phyloP scores from a whole-genome alignment of 2,329 filamentous ascomycete genomes.

The Ascochyta koolunga region DNA sequence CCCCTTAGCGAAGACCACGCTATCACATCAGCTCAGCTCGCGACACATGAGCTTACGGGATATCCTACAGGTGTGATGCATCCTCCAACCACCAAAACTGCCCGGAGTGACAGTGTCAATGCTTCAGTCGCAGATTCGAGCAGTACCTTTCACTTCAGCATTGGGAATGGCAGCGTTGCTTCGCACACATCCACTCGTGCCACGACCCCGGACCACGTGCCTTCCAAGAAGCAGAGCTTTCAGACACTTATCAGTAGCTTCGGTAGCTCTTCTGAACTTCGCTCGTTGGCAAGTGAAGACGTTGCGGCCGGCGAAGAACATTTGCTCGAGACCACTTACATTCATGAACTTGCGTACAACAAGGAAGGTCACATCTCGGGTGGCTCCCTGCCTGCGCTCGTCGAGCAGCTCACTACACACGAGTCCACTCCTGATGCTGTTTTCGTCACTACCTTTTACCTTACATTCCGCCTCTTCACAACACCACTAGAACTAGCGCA shows the following conservation, averaged over 20 bases:
- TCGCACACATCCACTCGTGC: slow-evolving; percentile 86
- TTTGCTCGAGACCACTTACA: slow-evolving; percentile 88
- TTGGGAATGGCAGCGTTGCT: slow-evolving; percentile 77
- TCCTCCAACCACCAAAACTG: slow-evolving; percentile 34
- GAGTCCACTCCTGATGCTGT: slow-evolving; percentile 89
- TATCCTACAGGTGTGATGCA: slow-evolving; percentile 46
- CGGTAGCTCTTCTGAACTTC: slow-evolving; percentile 69
- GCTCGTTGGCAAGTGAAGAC: slow-evolving; percentile 72
- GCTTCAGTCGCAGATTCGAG: slow-evolving; percentile 78
- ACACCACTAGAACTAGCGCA: slow-evolving; percentile 79
- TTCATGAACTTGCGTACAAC: slow-evolving; percentile 89
- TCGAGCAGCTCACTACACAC: slow-evolving; percentile 93
- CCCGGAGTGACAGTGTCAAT: slow-evolving; percentile 67
- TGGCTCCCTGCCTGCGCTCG: slow-evolving; percentile 84
- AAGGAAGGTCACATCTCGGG: slow-evolving; percentile 95
- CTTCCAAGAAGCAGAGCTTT: slow-evolving; percentile 60
- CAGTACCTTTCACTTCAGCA: slow-evolving; percentile 75
- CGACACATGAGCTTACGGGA: slow-evolving; percentile 32
- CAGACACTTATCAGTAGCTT: slow-evolving; percentile 66
- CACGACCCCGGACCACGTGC: slow-evolving; percentile 77
- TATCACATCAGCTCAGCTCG: slow-evolving; percentile 19
- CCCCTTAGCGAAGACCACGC: slow-evolving; percentile 35
- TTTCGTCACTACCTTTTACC: slow-evolving; percentile 93
- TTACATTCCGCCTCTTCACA: slow-evolving; percentile 94
- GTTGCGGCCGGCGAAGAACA: slow-evolving; percentile 79